Percentiles rank a stretch among this genome's conserved stretches.
phyloP scores from a whole-genome alignment of 2,329 filamentous ascomycete genomes.

The Leptographium wingfieldii region DNA sequence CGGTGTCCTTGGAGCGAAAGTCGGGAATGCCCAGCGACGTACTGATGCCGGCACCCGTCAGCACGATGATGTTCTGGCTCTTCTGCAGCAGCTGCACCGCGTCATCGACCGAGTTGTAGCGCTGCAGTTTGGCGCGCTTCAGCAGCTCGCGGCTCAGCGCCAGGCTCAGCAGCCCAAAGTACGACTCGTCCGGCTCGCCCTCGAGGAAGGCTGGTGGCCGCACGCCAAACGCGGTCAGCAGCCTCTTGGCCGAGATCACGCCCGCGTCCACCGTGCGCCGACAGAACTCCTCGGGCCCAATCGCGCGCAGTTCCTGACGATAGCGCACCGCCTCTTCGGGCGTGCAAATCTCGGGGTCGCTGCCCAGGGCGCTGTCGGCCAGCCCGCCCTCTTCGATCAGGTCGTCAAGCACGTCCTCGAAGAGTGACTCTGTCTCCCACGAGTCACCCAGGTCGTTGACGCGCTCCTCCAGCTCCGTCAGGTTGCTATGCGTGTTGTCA shows the following conservation, averaged over 20 bases:
- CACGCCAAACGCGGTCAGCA: slow-evolving; percentile 78
- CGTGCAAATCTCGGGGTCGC: slow-evolving; percentile 43
- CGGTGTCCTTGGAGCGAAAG: slow-evolving; percentile 86
- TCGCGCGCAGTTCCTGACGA: slow-evolving; percentile 56
- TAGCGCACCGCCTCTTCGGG: slow-evolving; percentile 56
- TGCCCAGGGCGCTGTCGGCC: slow-evolving; percentile 21
- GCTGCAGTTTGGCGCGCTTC: slow-evolving; percentile 64
- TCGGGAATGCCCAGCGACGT: slow-evolving; percentile 95
- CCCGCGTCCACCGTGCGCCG: slow-evolving; percentile 56
- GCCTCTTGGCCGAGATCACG: slow-evolving; percentile 63
- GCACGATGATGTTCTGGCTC: slow-evolving; percentile 75
- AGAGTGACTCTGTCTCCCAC: slow-evolving; percentile 53
- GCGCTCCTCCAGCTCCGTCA: slow-evolving; percentile 35
- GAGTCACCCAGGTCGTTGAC: slow-evolving; percentile 39
- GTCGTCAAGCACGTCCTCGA: slow-evolving; percentile 49
- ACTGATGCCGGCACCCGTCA: slow-evolving; percentile 93
- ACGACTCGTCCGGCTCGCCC: slow-evolving; percentile 58
- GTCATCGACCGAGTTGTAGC: slow-evolving; percentile 80
- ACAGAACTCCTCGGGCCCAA: slow-evolving; percentile 71
- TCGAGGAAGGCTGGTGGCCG: slow-evolving; percentile 62
- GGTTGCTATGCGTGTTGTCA: neutral
- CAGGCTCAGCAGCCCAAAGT: slow-evolving; percentile 61
- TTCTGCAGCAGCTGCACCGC: slow-evolving; percentile 64
- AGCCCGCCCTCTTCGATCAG: slow-evolving; percentile 37
- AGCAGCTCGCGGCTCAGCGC: slow-evolving; percentile 70